These are phyloP conservation scores for Phytomonas sp. DNA, from an alignment of 208 protist genomes.

Conservation along the genomic window DNA sequence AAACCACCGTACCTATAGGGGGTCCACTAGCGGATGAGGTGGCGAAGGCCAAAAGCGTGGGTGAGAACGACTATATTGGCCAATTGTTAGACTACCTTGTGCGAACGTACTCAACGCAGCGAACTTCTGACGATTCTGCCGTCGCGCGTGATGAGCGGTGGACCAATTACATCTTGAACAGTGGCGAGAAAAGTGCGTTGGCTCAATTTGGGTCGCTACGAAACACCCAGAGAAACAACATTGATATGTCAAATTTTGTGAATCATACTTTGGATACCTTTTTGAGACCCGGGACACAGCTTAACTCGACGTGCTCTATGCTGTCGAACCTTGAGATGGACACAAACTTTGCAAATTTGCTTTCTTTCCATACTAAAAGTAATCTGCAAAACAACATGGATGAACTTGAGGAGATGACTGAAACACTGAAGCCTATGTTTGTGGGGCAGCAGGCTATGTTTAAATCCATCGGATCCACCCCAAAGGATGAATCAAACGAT, in stretches of 20 bases:
- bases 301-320: slow-evolving; percentile 22
- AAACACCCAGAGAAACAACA: background rate
- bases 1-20: background rate
- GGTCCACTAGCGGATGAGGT: background rate
- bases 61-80: slow-evolving; percentile 21
- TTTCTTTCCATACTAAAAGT: slow-evolving; percentile 26
- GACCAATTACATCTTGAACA: background rate
- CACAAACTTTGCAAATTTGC: slow-evolving; percentile 28
- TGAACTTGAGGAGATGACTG: slow-evolving; percentile 10
- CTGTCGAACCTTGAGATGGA: slow-evolving; percentile 31
- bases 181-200: background rate
- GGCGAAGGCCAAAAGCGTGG: background rate
- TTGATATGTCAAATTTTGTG: slow-evolving; percentile 32
- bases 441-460: slow-evolving; percentile 34
- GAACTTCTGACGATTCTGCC: background rate
- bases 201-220: background rate
- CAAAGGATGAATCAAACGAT: background rate
- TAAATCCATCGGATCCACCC: slow-evolving; percentile 14
- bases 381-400: slow-evolving; percentile 13
- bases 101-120: slow-evolving; percentile 21
- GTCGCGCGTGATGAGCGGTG: slow-evolving; percentile 11
- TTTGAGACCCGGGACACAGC: slow-evolving; percentile 12
- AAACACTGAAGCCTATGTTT: slow-evolving; percentile 24
- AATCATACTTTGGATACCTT: slow-evolving; percentile 34
- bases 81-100: slow-evolving; percentile 25